Conservation (phyloP, 139 green algal species). For the Micromonas pusilla region DNA sequence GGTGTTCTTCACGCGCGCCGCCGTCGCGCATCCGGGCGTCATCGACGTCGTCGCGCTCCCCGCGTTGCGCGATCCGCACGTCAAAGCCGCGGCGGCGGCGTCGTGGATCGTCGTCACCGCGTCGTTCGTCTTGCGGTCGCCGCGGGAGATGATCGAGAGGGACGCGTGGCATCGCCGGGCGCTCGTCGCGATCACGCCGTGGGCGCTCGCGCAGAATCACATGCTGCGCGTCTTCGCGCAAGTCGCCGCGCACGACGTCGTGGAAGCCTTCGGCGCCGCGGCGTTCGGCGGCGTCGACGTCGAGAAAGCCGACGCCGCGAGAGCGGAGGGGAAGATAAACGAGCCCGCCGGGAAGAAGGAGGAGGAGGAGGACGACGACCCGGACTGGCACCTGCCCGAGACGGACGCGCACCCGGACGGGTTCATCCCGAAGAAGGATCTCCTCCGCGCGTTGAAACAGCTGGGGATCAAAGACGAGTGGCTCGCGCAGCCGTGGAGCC, state of each 20-base stretch:
- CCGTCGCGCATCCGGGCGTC: not conserved
- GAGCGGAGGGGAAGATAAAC: too few species aligned
- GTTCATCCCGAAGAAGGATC: too few species aligned
- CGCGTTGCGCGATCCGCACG: slow-evolving; percentile 24
- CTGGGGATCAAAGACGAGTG: too few species aligned
- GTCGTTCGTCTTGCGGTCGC: not conserved
- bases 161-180: not conserved
- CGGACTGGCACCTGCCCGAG: too few species aligned
- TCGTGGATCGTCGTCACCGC: not conserved
- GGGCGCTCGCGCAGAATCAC: slow-evolving; percentile 56
- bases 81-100: not conserved
- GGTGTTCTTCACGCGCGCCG: not conserved
- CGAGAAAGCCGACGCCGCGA: too few species aligned
- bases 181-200: slow-evolving; percentile 47
- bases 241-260: slow-evolving; percentile 36
- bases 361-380: too few species aligned
- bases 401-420: too few species aligned
- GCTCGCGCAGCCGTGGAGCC: too few species aligned
- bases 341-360: too few species aligned
- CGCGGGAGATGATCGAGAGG: not conserved
- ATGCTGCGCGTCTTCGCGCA: slow-evolving; percentile 31
- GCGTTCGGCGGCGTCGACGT: too few species aligned
- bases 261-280: slow-evolving; percentile 21
- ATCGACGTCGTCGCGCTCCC: slow-evolving; percentile 29
- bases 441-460: too few species aligned